phyloP scores from a whole-genome alignment of 1,284 basidiomycete genomes.

The Rhodotorula sp. region DNA sequence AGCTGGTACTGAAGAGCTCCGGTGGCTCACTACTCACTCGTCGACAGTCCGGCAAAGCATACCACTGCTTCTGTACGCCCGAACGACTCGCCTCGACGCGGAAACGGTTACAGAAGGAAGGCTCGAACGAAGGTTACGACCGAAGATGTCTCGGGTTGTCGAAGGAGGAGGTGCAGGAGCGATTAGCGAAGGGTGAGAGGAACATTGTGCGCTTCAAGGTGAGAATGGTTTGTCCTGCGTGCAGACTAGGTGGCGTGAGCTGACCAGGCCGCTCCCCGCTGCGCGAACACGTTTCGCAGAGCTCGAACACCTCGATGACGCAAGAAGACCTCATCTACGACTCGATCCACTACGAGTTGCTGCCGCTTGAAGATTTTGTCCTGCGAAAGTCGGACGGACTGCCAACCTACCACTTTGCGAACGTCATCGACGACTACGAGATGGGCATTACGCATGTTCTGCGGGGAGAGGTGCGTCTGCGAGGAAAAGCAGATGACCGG shows the following conservation, averaged over 20 bases:
- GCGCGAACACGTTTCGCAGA: neutral
- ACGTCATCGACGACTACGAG: constrained; percentile 88
- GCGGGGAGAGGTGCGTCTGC: constrained; percentile 72
- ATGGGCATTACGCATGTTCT: constrained; percentile 97
- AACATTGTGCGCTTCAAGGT: constrained; percentile 85
- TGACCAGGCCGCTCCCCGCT: neutral
- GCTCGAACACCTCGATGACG: constrained; percentile 26
- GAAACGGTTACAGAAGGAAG: constrained; percentile 64
- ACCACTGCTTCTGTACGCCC: constrained; percentile 87
- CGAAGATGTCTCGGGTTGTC: constrained; percentile 77
- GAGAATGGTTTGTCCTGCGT: constrained; percentile 43
- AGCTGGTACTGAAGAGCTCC: too few species aligned
- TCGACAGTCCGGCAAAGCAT: constrained; percentile 67
- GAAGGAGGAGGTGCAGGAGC: constrained; percentile 75
- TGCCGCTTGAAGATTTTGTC: constrained; percentile 75
- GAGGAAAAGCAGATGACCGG: neutral
- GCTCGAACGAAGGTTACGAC: constrained; percentile 77
- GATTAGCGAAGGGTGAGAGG: constrained; percentile 70
- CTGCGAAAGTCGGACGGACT: constrained; percentile 87
- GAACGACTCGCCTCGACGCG: constrained; percentile 66
- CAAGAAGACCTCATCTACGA: constrained; percentile 72
- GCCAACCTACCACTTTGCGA: constrained; percentile 96
- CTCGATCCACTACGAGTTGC: constrained; percentile 58
- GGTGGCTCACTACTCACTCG: neutral
- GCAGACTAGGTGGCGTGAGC: too few species aligned